Evolutionary conservation across 768 basidiomycete species (phyloP).

Genomic region (Crucibulum laeve): DNA sequence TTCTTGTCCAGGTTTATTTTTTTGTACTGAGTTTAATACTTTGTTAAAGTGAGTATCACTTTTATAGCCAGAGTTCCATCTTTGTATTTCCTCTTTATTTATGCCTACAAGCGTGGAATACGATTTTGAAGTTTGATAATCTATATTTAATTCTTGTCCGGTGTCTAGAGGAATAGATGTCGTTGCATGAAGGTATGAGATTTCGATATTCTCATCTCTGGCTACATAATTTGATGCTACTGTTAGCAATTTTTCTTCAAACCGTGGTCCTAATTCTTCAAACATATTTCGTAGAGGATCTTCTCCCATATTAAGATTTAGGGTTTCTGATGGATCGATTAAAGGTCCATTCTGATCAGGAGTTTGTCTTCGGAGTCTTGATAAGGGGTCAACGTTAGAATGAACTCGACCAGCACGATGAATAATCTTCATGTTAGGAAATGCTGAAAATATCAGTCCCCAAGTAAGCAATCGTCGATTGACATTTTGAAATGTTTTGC

Average conservation of each 20-base stretch:
- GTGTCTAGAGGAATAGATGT: background rate
- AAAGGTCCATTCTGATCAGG: slow-evolving; percentile 15
- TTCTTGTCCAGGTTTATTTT: background rate
- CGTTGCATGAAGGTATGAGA: background rate
- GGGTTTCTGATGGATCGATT: background rate
- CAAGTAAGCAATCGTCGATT: slow-evolving; percentile 25
- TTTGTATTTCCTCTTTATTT: background rate
- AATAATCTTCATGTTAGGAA: slow-evolving; percentile 26
- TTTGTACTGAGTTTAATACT: slow-evolving; percentile 5
- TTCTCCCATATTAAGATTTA: slow-evolving; percentile 2
- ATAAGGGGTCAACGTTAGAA: slow-evolving; percentile 36
- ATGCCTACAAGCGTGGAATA: background rate
- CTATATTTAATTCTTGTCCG: background rate
- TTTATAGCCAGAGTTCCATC: background rate
- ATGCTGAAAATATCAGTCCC: slow-evolving; percentile 30
- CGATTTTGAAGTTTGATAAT: background rate
- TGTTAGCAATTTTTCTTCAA: slow-evolving; percentile 18
- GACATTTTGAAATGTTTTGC: background rate
- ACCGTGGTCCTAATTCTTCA: slow-evolving; percentile 16
- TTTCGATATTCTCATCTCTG: background rate
- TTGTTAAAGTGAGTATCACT: background rate
- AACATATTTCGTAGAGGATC: slow-evolving; percentile 20
- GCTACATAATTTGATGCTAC: slow-evolving; percentile 8
- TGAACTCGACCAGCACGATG: slow-evolving; percentile 33
- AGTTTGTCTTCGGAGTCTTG: slow-evolving; percentile 18